Evolutionary conservation across 495 filamentous ascomycete species (phyloP).

Genomic region (Talaromyces stipitatus): DNA sequence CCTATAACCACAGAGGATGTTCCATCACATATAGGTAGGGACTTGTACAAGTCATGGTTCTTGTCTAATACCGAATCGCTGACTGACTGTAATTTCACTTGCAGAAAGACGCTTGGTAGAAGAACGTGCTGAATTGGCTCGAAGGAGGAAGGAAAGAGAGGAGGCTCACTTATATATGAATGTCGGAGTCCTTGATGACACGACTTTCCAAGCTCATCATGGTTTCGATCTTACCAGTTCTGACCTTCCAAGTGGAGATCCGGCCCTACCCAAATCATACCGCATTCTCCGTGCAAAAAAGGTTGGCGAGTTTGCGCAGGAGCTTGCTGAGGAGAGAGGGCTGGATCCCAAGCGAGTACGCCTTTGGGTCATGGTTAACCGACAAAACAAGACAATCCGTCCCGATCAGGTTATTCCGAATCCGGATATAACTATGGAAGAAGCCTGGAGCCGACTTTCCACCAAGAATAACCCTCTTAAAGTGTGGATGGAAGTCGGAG

Average conservation of each 20-base stretch:
- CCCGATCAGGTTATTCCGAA: slow-evolving; percentile 81
- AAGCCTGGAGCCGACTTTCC: slow-evolving; percentile 59
- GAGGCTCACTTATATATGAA: slow-evolving; percentile 89
- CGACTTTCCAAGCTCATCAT: slow-evolving; percentile 69
- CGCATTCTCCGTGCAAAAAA: slow-evolving; percentile 64
- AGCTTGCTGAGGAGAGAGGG: slow-evolving; percentile 60
- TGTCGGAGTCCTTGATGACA: slow-evolving; percentile 70
- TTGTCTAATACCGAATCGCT: not conserved
- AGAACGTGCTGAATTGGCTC: slow-evolving; percentile 67
- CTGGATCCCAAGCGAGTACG: slow-evolving; percentile 55
- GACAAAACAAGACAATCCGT: slow-evolving; percentile 92
- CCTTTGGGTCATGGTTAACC: slow-evolving; percentile 96
- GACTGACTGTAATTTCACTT: not conserved
- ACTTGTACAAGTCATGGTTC: not conserved
- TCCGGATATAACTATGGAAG: slow-evolving; percentile 71
- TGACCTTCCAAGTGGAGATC: slow-evolving; percentile 60
- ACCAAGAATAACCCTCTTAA: slow-evolving; percentile 69
- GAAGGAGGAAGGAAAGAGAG: slow-evolving; percentile 74
- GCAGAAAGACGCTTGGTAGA: slow-evolving; percentile 65
- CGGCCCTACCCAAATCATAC: slow-evolving; percentile 49
- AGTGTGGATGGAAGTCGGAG: slow-evolving; percentile 75
- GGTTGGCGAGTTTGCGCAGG: slow-evolving; percentile 61
- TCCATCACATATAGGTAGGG: slow-evolving; percentile 72
- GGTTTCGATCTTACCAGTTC: slow-evolving; percentile 78
- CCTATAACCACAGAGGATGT: slow-evolving; percentile 68